A percentile compares a stretch with the other conserved stretches of the same genome.
phyloP scores from a whole-genome alignment of 2,329 filamentous ascomycete genomes.

The Fusarium sp. region DNA sequence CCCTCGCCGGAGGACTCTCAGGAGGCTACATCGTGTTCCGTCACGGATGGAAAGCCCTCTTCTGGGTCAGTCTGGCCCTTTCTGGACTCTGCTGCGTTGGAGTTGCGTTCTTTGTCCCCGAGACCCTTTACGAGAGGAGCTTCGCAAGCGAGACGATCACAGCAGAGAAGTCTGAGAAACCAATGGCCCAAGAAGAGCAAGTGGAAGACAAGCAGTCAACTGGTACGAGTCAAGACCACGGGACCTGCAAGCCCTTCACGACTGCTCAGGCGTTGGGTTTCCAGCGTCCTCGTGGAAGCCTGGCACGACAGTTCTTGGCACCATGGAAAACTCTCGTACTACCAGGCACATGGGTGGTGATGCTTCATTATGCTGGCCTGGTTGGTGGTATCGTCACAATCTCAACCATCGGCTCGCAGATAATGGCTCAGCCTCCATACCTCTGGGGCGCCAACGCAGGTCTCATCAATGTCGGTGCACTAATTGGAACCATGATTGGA shows the following conservation, averaged over 20 bases:
- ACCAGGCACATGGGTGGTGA: constrained; percentile 52
- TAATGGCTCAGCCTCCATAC: constrained; percentile 49
- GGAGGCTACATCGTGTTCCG: constrained; percentile 52
- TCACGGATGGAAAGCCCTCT: constrained; percentile 50
- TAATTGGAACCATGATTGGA: constrained; percentile 48
- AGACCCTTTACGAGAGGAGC: constrained; percentile 48
- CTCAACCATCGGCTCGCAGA: constrained; percentile 49
- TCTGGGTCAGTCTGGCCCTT: constrained; percentile 47
- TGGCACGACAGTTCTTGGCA: constrained; percentile 8
- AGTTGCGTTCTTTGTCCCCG: constrained; percentile 49
- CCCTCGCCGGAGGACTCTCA: constrained; percentile 49
- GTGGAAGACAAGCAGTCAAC: constrained; percentile 8
- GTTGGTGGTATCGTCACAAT: constrained; percentile 52
- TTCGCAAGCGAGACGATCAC: background rate
- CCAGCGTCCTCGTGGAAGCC: constrained; percentile 3
- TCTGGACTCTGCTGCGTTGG: constrained; percentile 41
- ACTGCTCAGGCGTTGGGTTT: constrained; percentile 27
- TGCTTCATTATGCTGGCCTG: constrained; percentile 52
- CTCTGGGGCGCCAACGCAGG: constrained; percentile 50
- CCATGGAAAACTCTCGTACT: constrained; percentile 38
- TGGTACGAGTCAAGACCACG: background rate
- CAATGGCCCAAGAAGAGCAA: constrained; percentile 11
- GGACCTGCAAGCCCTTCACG: constrained; percentile 1
- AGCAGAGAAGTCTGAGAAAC: background rate
- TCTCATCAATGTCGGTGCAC: constrained; percentile 49